Conservation (phyloP, 441 rosid species). For the Arabidopsis hybrid region DNA sequence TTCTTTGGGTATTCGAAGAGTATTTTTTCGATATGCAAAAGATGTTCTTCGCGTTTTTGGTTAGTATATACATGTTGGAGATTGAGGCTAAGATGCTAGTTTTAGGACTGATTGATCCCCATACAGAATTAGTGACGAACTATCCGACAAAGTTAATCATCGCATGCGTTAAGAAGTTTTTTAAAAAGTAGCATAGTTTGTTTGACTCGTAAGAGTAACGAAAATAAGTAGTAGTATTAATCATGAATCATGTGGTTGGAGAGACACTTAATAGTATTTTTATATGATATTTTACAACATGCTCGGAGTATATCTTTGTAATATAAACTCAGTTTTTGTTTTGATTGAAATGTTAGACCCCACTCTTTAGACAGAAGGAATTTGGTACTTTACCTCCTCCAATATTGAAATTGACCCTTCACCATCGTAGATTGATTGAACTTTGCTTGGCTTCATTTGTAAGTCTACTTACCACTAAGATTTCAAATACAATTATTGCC, state of each 20-base stretch:
- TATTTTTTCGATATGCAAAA: too few species aligned
- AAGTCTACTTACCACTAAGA: background rate
- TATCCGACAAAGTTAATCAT: background rate
- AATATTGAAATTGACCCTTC: constrained; percentile 5
- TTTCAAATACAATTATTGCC: constrained; percentile 4
- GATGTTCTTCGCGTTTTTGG: too few species aligned
- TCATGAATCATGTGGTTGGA: constrained; percentile 11
- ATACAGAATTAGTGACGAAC: too few species aligned
- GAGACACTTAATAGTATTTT: background rate
- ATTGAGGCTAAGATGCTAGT: background rate
- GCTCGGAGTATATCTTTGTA: background rate
- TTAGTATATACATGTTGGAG: too few species aligned
- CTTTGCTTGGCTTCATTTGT: constrained; percentile 15
- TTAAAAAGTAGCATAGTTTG: background rate
- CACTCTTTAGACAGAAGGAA: background rate
- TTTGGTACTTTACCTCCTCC: constrained; percentile 13
- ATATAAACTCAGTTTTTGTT: background rate
- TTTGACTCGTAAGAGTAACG: background rate
- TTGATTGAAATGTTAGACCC: background rate
- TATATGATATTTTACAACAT: constrained; percentile 1
- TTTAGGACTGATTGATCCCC: too few species aligned
- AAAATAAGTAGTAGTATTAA: background rate
- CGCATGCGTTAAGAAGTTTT: background rate
- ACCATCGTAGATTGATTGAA: background rate
- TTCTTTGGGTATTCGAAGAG: too few species aligned